These are phyloP conservation scores for Kuraishia borneana DNA, from an alignment of 805 yeast genomes.

Conservation along the genomic window DNA sequence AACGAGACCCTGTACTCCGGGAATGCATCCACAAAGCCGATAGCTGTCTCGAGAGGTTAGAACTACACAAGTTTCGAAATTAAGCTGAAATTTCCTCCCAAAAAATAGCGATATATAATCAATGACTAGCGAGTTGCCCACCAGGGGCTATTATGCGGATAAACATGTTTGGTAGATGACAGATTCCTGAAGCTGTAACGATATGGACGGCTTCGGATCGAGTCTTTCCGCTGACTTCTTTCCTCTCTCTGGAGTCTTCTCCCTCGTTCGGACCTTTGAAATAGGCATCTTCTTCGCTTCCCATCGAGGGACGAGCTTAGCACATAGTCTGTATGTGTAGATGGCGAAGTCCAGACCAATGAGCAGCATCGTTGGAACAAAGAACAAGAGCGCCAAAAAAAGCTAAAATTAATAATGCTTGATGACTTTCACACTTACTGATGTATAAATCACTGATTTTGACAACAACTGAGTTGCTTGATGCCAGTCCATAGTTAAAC, in stretches of 20 bases:
- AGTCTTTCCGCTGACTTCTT: not conserved
- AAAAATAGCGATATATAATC: not conserved
- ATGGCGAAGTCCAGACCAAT: not conserved
- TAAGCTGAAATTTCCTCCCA: not conserved
- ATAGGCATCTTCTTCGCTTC: not conserved
- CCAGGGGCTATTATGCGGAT: not conserved
- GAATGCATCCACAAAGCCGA: not conserved
- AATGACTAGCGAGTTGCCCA: not conserved
- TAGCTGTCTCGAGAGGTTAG: not conserved
- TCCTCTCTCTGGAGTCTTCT: not conserved
- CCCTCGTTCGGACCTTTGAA: not conserved
- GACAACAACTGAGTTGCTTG: no score
- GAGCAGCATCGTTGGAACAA: not conserved
- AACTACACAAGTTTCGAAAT: not conserved
- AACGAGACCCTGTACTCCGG: not conserved
- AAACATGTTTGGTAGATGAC: not conserved
- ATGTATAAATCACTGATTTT: no score
- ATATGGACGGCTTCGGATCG: not conserved
- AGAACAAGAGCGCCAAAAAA: not conserved
- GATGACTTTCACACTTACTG: no score
- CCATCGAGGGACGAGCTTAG: not conserved
- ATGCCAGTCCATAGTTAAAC: no score
- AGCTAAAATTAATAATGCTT: no score
- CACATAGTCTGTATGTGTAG: not conserved
- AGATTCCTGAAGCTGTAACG: not conserved